These are phyloP conservation scores for Rhododendron vialii DNA, from an alignment of 148 eudicot species.

Conservation along the genomic window DNA sequence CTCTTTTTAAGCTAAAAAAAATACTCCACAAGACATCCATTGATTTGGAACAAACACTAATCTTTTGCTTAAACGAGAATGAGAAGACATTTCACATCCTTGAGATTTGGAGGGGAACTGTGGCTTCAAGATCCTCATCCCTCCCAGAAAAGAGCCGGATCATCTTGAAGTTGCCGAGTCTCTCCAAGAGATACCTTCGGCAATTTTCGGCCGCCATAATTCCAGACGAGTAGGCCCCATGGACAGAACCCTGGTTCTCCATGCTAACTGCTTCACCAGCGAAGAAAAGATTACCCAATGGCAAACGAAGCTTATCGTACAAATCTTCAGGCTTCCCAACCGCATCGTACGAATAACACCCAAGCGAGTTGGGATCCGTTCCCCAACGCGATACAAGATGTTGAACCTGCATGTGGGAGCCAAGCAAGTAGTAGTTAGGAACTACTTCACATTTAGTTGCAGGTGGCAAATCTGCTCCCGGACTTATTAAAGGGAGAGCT, in stretches of 20 bases:
- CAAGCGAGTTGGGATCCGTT: conserved; percentile 74
- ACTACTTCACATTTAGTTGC: neutral
- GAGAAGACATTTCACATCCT: conserved; percentile 46
- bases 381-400: conserved; percentile 95
- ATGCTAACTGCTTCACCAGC: conserved; percentile 93
- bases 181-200: conserved; percentile 50
- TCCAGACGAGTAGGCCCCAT: conserved; percentile 91
- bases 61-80: neutral
- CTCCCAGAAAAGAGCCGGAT: conserved; percentile 40
- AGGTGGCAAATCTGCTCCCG: neutral
- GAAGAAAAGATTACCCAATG: conserved; percentile 86
- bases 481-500: neutral
- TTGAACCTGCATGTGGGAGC: conserved; percentile 47
- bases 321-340: conserved; percentile 82
- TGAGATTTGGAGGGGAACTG: conserved; percentile 62
- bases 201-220: conserved; percentile 82
- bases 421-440: neutral
- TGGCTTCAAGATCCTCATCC: conserved; percentile 47
- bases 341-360: conserved; percentile 86
- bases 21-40: neutral
- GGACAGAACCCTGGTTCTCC: conserved; percentile 96
- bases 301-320: conserved; percentile 82
- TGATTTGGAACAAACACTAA: neutral
- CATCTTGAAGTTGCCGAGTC: conserved; percentile 48
- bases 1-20: neutral